phyloP scores from a whole-genome alignment of 192 early-diverging fungal genomes.

The Chytriomyces sp. region DNA sequence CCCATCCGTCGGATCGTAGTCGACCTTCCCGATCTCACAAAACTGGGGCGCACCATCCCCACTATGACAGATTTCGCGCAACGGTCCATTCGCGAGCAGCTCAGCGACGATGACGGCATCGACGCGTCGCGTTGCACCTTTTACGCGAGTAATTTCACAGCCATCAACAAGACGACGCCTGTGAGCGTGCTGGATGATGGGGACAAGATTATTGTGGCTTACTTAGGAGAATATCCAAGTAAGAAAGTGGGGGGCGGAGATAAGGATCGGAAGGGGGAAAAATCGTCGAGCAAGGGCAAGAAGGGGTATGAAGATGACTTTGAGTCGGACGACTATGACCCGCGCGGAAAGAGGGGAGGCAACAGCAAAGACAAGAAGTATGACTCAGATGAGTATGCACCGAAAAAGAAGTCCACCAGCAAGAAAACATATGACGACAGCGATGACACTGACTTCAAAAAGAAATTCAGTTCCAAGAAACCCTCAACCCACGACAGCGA shows the following conservation, averaged over 20 bases:
- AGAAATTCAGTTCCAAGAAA: not conserved
- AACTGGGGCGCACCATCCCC: conserved; percentile 21
- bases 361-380: conserved; percentile 7
- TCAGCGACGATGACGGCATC: conserved; percentile 19
- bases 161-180: conserved; percentile 19
- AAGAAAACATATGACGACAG: conserved; percentile 7
- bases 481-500: not conserved
- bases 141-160: conserved; percentile 22
- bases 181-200: conserved; percentile 22
- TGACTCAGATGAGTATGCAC: conserved; percentile 20
- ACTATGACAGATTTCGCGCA: conserved; percentile 15
- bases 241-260: not conserved
- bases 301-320: not conserved
- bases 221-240: conserved; percentile 1
- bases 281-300: not conserved
- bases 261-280: not conserved
- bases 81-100: conserved; percentile 14
- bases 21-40: conserved; percentile 25
- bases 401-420: conserved; percentile 14
- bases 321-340: not conserved
- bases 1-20: conserved; percentile 15
- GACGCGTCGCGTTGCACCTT: conserved; percentile 13
- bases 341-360: not conserved
- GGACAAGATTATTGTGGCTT: conserved; percentile 28
- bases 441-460: not conserved